Evolutionary conservation across 805 yeast species (phyloP).

Genomic region (Wickerhamomyces xylosicus): DNA sequence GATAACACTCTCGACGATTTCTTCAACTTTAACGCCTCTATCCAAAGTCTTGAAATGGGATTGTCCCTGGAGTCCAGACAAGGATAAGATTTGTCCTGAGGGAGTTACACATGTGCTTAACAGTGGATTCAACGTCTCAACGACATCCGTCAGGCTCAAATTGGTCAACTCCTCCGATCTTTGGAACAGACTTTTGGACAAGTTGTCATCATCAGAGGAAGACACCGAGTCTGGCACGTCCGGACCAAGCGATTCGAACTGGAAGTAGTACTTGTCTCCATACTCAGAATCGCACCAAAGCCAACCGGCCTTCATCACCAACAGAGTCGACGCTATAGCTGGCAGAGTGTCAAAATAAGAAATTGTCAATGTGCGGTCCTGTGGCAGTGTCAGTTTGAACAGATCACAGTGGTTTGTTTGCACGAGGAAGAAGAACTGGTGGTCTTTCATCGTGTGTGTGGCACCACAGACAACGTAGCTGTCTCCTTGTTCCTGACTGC

Average conservation of each 20-base stretch:
- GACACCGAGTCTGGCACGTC: slow-evolving; percentile 29
- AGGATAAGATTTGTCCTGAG: slow-evolving; percentile 24
- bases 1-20: slow-evolving; percentile 64
- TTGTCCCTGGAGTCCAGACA: slow-evolving; percentile 32
- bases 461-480: slow-evolving; percentile 42
- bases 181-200: slow-evolving; percentile 14
- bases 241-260: slow-evolving; percentile 68
- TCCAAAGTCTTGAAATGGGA: slow-evolving; percentile 37
- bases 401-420: slow-evolving; percentile 71
- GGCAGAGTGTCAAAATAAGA: slow-evolving; percentile 75
- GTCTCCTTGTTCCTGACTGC: too few relatives aligned
- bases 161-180: slow-evolving; percentile 35
- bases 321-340: slow-evolving; percentile 34
- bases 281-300: slow-evolving; percentile 55
- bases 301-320: slow-evolving; percentile 67
- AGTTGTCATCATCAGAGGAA: slow-evolving; percentile 23
- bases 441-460: slow-evolving; percentile 53
- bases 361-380: slow-evolving; percentile 34
- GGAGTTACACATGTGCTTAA: slow-evolving; percentile 26
- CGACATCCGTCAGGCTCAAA: slow-evolving; percentile 44
- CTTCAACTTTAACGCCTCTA: slow-evolving; percentile 51
- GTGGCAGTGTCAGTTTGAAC: slow-evolving; percentile 51
- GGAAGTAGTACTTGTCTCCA: slow-evolving; percentile 62
- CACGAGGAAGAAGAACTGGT: slow-evolving; percentile 54
- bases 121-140: slow-evolving; percentile 40